Conservation (phyloP, 2,329 filamentous ascomycete genomes). For the Lachnellula suecica region DNA sequence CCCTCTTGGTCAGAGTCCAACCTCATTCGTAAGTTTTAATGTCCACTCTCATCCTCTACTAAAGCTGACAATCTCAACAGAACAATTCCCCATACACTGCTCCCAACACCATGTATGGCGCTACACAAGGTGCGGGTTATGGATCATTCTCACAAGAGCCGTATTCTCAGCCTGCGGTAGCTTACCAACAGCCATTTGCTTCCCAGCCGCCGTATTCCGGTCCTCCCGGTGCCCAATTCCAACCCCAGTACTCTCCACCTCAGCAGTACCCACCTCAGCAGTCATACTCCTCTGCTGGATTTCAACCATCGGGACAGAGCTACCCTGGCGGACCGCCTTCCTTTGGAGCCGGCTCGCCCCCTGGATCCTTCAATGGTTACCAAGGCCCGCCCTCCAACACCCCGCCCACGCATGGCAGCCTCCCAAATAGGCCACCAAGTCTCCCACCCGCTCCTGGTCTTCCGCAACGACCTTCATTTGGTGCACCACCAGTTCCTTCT, state of each 20-base stretch:
- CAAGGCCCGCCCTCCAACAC: constrained; percentile 41
- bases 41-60: not conserved
- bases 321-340: constrained; percentile 32
- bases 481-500: constrained; percentile 49
- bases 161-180: constrained; percentile 36
- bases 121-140: constrained; percentile 32
- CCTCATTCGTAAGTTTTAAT: constrained; percentile 55
- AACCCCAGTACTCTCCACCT: constrained; percentile 33
- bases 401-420: constrained; percentile 36
- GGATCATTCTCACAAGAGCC: constrained; percentile 35
- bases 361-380: constrained; percentile 41
- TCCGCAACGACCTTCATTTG: constrained; percentile 59
- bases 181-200: constrained; percentile 41
- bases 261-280: constrained; percentile 32
- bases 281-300: constrained; percentile 32
- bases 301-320: constrained; percentile 25
- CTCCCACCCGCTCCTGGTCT: constrained; percentile 56
- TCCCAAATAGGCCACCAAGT: constrained; percentile 50
- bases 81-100: constrained; percentile 30
- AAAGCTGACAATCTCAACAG: constrained; percentile 20
- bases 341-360: constrained; percentile 41
- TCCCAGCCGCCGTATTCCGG: constrained; percentile 36
- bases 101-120: constrained; percentile 27
- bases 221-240: constrained; percentile 31
- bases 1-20: constrained; percentile 51